phyloP scores from a whole-genome alignment of 768 basidiomycete species.

The Mycena olivaceomarginata region DNA sequence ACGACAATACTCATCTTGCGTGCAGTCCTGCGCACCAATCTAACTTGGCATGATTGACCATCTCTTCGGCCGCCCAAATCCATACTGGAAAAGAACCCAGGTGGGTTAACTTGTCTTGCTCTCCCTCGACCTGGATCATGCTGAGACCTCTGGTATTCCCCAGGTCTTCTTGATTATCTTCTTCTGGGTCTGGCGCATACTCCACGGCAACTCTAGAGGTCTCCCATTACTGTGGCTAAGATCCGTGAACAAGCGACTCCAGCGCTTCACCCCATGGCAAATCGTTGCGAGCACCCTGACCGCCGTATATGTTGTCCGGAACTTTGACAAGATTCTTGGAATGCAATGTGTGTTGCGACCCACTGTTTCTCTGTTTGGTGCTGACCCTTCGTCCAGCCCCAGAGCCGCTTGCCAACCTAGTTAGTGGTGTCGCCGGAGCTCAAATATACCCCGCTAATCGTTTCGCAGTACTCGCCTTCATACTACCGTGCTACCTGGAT shows the following conservation, averaged over 20 bases:
- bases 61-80: slow-evolving; percentile 89
- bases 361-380: slow-evolving; percentile 15
- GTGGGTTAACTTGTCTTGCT: slow-evolving; percentile 58
- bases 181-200: slow-evolving; percentile 93
- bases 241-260: slow-evolving; percentile 73
- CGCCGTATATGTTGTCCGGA: slow-evolving; percentile 86
- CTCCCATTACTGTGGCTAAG: slow-evolving; percentile 83
- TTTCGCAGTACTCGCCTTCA: slow-evolving; percentile 86
- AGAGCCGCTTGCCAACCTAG: slow-evolving; percentile 93
- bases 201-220: slow-evolving; percentile 76
- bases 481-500: slow-evolving; percentile 99
- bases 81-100: slow-evolving; percentile 93
- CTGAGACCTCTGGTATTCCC: slow-evolving; percentile 12
- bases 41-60: slow-evolving; percentile 90
- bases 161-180: slow-evolving; percentile 93
- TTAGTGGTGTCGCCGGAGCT: slow-evolving; percentile 57
- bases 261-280: slow-evolving; percentile 97
- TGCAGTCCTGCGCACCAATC: not conserved
- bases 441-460: slow-evolving; percentile 11
- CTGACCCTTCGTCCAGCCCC: slow-evolving; percentile 74
- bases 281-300: slow-evolving; percentile 92
- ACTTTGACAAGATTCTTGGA: slow-evolving; percentile 91
- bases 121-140: slow-evolving; percentile 1
- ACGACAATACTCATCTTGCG: not conserved
- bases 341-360: slow-evolving; percentile 76